A percentile compares a stretch with the other conserved stretches of the same genome.
These are phyloP conservation scores for Pogostemon cablin DNA, from an alignment of 257 asterid genomes.

Conservation along the genomic window DNA sequence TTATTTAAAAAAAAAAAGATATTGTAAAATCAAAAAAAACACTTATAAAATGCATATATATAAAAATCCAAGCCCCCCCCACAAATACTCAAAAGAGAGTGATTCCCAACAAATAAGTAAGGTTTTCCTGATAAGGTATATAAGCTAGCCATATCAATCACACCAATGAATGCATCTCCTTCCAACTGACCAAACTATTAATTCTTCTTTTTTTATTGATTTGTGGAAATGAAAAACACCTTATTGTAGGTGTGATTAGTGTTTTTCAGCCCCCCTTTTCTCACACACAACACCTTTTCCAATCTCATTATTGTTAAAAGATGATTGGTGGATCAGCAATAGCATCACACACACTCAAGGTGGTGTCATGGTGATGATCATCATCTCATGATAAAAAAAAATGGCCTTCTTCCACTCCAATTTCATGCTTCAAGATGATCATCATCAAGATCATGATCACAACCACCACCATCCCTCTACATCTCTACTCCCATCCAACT, in stretches of 20 bases:
- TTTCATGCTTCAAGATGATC: conserved; percentile 80
- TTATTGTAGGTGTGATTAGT: conserved; percentile 1
- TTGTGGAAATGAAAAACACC: conserved; percentile 25
- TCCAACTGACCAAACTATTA: conserved; percentile 35
- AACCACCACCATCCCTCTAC: conserved; percentile 35
- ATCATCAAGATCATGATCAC: conserved; percentile 42
- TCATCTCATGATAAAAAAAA: conserved; percentile 28
- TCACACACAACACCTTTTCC: not conserved
- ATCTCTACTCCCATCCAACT: conserved; percentile 40
- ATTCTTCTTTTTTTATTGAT: not conserved
- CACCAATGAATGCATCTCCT: conserved; percentile 47
- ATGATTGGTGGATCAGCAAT: conserved; percentile 38
- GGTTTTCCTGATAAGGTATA: conserved; percentile 58
- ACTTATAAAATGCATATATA: conserved; percentile 31
- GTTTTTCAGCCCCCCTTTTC: conserved; percentile 19
- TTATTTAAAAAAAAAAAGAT: conserved; percentile 22
- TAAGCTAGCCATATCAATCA: conserved; percentile 48
- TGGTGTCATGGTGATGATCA: not conserved
- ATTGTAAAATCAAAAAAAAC: too few species aligned
- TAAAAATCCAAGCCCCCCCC: conserved; percentile 37
- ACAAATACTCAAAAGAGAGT: conserved; percentile 34
- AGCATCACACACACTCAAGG: conserved; percentile 25
- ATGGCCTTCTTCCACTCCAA: conserved; percentile 89
- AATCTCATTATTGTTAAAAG: conserved; percentile 16
- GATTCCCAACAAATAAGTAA: conserved; percentile 34